phyloP scores from a whole-genome alignment of 83 land plant genomes.

The Picea abies region DNA sequence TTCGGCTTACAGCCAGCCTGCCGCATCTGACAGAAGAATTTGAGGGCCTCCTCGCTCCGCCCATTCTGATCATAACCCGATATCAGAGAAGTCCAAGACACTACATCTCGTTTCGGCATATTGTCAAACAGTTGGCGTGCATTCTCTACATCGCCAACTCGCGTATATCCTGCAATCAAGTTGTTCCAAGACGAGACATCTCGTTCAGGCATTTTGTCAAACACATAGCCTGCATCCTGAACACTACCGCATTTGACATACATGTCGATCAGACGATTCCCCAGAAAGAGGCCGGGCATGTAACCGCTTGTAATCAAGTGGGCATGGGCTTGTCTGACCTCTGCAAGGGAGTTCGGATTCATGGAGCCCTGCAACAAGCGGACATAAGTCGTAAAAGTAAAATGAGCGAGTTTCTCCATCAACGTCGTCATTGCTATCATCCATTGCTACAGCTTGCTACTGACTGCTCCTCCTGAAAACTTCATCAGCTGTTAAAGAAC shows the following conservation, averaged over 20 bases:
- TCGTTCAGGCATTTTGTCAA: conserved; percentile 1
- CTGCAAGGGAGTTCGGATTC: conserved; percentile 7
- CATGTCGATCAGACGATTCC: neutral
- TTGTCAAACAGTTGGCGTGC: conserved; percentile 41
- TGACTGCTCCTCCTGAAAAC: too few relatives aligned
- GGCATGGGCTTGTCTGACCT: conserved; percentile 4
- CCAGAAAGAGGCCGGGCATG: neutral
- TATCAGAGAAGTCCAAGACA: conserved; percentile 55
- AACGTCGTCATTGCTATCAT: neutral
- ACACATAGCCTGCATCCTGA: neutral
- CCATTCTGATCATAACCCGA: conserved; percentile 47
- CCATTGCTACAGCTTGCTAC: neutral
- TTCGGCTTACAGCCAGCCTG: conserved; percentile 28
- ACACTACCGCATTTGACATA: conserved; percentile 8
- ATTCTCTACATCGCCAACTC: conserved; percentile 37
- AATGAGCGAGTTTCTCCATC: conserved; percentile 5
- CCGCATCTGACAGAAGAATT: conserved; percentile 34
- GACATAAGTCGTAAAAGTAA: conserved; percentile 1
- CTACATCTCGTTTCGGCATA: conserved; percentile 36
- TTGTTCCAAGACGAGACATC: neutral
- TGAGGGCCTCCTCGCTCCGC: conserved; percentile 34
- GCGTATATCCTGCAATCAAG: conserved; percentile 20
- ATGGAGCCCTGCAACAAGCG: neutral
- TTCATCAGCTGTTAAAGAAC: too few relatives aligned
- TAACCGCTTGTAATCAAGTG: conserved; percentile 9